Evolutionary conservation across 352 stramenopile genomes (phyloP).

Genomic region (Salisapilia sapeloensis): DNA sequence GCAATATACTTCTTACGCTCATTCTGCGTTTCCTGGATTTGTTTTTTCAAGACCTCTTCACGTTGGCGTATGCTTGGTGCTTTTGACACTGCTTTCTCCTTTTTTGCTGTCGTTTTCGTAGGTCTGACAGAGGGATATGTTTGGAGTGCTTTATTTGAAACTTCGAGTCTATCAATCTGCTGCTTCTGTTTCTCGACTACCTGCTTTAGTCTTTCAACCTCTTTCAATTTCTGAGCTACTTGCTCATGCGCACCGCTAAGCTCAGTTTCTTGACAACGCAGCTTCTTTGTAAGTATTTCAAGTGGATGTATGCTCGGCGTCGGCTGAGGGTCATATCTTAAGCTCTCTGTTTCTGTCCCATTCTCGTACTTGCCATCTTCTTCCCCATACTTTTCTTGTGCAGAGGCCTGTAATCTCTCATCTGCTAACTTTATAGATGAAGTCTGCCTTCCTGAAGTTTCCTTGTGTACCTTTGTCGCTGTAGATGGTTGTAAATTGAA

Average conservation of each 20-base stretch:
- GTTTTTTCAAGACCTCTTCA: conserved; percentile 12
- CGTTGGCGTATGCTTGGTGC: too few relatives aligned
- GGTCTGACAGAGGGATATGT: conserved; percentile 3
- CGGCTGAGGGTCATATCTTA: neutral
- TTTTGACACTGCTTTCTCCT: conserved; percentile 9
- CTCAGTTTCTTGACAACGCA: conserved; percentile 47
- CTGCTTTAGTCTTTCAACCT: conserved; percentile 14
- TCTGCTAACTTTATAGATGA: too few relatives aligned
- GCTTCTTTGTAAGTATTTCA: conserved; percentile 53
- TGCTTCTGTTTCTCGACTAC: conserved; percentile 22
- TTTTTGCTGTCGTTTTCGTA: conserved; percentile 1
- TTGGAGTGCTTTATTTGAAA: conserved; percentile 9
- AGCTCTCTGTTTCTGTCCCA: neutral
- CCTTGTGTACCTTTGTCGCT: conserved; percentile 1
- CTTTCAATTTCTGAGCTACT: conserved; percentile 31
- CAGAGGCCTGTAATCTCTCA: neutral
- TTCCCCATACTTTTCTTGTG: neutral
- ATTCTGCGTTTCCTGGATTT: conserved; percentile 19
- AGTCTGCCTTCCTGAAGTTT: too few relatives aligned
- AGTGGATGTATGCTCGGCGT: conserved; percentile 20
- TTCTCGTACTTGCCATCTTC: too few relatives aligned
- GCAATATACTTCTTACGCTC: conserved; percentile 20
- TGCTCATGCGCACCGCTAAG: conserved; percentile 55
- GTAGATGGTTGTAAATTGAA: conserved; percentile 1
- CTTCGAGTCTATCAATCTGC: conserved; percentile 21